Conservation (phyloP, 78 protist species). For the slime mould (Dictyostelium discoideum) region DNA sequence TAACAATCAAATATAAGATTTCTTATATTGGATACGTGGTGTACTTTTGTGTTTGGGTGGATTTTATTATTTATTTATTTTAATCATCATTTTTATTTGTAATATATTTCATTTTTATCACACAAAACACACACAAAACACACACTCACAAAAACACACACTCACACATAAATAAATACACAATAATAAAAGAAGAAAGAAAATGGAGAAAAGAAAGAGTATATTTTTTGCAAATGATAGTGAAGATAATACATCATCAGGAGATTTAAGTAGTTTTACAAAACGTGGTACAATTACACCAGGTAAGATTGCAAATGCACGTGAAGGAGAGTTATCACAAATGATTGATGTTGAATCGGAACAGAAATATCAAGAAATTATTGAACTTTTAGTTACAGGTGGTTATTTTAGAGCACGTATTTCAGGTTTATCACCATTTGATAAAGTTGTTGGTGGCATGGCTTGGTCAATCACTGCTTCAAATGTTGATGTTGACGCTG, state of each 20-base stretch:
- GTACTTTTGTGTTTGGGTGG: neutral
- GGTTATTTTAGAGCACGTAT: slow-evolving; percentile 97
- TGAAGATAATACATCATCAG: neutral
- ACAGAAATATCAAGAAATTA: slow-evolving; percentile 82
- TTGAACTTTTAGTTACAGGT: slow-evolving; percentile 94
- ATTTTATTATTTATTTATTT: neutral
- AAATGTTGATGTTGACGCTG: slow-evolving; percentile 93
- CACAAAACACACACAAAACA: neutral
- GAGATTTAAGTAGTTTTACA: slow-evolving; percentile 66
- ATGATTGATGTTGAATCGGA: slow-evolving; percentile 76
- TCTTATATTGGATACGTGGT: neutral
- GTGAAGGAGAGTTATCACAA: slow-evolving; percentile 74
- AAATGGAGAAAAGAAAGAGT: slow-evolving; percentile 24
- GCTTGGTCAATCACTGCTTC: slow-evolving; percentile 93
- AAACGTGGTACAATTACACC: slow-evolving; percentile 58
- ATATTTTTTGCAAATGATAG: slow-evolving; percentile 66
- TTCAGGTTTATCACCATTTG: slow-evolving; percentile 90
- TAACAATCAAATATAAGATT: neutral
- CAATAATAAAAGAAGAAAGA: neutral
- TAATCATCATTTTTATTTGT: neutral
- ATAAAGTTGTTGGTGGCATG: slow-evolving; percentile 96
- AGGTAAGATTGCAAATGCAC: slow-evolving; percentile 68
- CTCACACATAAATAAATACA: too few species aligned
- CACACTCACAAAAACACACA: too few species aligned
- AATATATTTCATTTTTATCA: neutral